These are phyloP conservation scores for Leptographium radiaticola DNA, from an alignment of 2,329 filamentous ascomycete species.

Conservation along the genomic window DNA sequence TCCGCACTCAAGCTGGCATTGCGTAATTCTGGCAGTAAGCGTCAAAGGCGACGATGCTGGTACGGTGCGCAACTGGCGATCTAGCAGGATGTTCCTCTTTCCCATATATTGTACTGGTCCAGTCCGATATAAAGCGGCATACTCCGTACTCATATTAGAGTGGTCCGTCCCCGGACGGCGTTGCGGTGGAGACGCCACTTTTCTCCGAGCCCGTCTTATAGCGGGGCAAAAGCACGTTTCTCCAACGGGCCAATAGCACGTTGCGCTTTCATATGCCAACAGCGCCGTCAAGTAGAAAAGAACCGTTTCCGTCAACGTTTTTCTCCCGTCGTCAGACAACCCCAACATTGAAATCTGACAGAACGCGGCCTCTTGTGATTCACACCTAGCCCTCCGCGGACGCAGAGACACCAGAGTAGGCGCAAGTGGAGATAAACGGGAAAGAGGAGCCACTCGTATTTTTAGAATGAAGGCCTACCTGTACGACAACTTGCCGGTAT, in stretches of 20 bases:
- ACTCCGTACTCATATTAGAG: not conserved
- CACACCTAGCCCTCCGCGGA: not conserved
- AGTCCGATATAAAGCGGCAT: not conserved
- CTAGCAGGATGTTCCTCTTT: too few relatives aligned
- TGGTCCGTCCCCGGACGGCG: too few relatives aligned
- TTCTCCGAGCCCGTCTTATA: not conserved
- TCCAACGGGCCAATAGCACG: constrained; percentile 7
- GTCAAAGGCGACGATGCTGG: too few relatives aligned
- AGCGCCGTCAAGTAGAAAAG: not conserved
- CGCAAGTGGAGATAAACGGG: too few relatives aligned
- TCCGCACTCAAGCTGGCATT: too few relatives aligned
- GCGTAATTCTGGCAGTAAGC: too few relatives aligned
- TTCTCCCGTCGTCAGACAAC: not conserved
- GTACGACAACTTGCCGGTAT: constrained; percentile 42
- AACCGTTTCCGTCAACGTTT: not conserved
- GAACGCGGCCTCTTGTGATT: too few relatives aligned
- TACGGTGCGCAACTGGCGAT: too few relatives aligned
- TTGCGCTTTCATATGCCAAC: constrained; percentile 2
- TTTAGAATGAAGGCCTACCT: constrained; percentile 42
- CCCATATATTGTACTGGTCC: too few relatives aligned
- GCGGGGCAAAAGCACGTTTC: constrained; percentile 10
- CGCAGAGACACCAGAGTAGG: not conserved
- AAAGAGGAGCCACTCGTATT: not conserved
- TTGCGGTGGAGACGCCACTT: not conserved
- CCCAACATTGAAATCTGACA: too few relatives aligned